Conservation (phyloP, 2,329 filamentous ascomycete genomes). For the Fusarium setosum region DNA sequence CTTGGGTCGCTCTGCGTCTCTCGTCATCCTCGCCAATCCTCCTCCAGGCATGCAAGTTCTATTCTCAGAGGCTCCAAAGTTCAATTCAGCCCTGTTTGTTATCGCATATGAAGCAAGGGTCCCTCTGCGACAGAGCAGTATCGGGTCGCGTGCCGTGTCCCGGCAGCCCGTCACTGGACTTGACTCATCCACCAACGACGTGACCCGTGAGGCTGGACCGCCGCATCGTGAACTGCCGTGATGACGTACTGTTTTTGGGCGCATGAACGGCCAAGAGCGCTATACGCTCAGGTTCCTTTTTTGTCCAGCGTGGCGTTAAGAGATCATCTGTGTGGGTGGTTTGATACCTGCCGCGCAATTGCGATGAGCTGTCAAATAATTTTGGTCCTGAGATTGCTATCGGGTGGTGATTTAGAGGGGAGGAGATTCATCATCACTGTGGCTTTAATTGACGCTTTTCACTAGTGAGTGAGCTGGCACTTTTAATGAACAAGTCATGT, state of each 20-base stretch:
- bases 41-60: conserved; percentile 24
- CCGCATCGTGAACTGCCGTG: neutral
- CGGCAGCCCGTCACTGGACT: conserved; percentile 12
- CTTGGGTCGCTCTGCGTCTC: conserved; percentile 10
- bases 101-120: conserved; percentile 13
- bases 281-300: neutral
- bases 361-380: conserved; percentile 4
- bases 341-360: neutral
- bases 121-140: neutral
- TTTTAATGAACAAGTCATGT: too few relatives aligned
- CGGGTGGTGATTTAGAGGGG: neutral
- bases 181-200: conserved; percentile 6
- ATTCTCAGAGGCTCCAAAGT: conserved; percentile 17
- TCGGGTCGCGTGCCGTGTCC: conserved; percentile 12
- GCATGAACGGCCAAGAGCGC: conserved; percentile 26
- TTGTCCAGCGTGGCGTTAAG: neutral
- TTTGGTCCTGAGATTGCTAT: neutral
- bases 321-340: neutral
- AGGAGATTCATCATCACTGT: conserved; percentile 31
- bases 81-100: conserved; percentile 22
- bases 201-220: conserved; percentile 8
- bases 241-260: conserved; percentile 20
- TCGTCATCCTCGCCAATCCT: conserved; percentile 12
- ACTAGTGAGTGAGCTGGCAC: too few relatives aligned
- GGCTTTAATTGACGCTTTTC: conserved; percentile 23